These are phyloP conservation scores for Nigrograna mackinnonii DNA, from an alignment of 2,329 filamentous ascomycete species.

Conservation along the genomic window DNA sequence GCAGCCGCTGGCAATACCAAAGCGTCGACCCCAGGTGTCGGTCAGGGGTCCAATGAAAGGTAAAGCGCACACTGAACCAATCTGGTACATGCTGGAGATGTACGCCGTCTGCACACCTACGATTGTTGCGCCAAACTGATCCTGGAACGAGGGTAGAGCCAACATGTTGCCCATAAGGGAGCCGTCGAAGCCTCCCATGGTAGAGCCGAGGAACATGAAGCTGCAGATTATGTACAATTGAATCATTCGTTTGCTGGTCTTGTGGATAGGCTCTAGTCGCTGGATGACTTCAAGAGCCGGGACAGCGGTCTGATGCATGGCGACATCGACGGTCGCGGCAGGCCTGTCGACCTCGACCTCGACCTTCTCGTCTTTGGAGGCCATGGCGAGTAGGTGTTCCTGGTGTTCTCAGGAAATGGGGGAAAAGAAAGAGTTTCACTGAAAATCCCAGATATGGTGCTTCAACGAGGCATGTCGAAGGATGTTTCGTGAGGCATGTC, in stretches of 20 bases:
- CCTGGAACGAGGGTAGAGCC: not conserved
- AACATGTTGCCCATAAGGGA: not conserved
- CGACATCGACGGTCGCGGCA: not conserved
- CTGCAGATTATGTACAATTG: not conserved
- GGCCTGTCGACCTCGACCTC: not conserved
- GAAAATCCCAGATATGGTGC: no score
- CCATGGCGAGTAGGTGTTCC: no score
- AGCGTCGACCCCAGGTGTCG: not conserved
- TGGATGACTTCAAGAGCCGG: not conserved
- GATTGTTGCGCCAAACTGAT: not conserved
- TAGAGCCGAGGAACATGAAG: not conserved
- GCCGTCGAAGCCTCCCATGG: not conserved
- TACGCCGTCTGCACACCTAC: not conserved
- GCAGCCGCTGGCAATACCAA: not conserved
- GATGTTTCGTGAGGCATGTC: no score
- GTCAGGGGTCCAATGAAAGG: not conserved
- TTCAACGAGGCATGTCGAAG: no score
- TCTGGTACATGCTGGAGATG: not conserved
- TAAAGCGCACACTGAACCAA: not conserved
- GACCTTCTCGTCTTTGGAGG: no score
- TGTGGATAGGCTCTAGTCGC: not conserved
- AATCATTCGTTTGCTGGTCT: not conserved
- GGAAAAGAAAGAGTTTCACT: no score
- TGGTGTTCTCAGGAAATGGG: no score
- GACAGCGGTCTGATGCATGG: not conserved